Percentiles rank a stretch among this genome's conserved stretches.
Conservation (phyloP, 768 basidiomycete genomes). For the Calvatia gigantea region DNA sequence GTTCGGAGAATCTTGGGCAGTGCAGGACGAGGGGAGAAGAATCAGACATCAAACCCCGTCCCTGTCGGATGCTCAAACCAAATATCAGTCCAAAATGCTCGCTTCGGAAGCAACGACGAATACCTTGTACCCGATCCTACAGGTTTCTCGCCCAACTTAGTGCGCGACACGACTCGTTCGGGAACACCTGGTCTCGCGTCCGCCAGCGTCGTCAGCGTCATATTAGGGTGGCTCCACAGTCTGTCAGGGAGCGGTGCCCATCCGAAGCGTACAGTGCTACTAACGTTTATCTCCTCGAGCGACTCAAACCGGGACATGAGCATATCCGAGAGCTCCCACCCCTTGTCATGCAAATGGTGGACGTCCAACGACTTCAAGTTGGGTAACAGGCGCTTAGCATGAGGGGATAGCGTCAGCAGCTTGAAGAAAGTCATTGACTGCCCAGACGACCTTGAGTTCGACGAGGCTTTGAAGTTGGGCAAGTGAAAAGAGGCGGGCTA, state of each 20-base stretch:
- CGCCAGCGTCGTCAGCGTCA: neutral
- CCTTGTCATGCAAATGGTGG: neutral
- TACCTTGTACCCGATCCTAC: no score
- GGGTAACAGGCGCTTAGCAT: neutral
- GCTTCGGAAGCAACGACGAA: no score
- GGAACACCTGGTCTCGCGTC: neutral
- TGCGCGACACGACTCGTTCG: neutral
- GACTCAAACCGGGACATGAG: neutral
- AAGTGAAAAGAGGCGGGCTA: neutral
- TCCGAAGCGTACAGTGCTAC: neutral
- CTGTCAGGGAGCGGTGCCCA: neutral
- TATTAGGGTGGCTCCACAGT: neutral
- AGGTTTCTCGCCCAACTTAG: neutral
- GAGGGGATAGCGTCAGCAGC: neutral
- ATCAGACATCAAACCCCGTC: no score
- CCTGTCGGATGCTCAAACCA: no score
- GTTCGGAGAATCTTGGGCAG: no score
- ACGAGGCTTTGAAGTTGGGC: neutral
- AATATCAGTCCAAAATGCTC: no score
- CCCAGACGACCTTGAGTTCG: neutral
- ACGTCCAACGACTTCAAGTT: neutral
- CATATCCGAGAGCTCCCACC: neutral
- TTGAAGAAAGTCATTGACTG: neutral
- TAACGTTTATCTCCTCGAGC: neutral
- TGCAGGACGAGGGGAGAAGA: no score